A percentile compares a stretch with the other conserved stretches of the same genome.
Conservation (phyloP, 2,329 filamentous ascomycete genomes). For the Diaporthe ilicicola region DNA sequence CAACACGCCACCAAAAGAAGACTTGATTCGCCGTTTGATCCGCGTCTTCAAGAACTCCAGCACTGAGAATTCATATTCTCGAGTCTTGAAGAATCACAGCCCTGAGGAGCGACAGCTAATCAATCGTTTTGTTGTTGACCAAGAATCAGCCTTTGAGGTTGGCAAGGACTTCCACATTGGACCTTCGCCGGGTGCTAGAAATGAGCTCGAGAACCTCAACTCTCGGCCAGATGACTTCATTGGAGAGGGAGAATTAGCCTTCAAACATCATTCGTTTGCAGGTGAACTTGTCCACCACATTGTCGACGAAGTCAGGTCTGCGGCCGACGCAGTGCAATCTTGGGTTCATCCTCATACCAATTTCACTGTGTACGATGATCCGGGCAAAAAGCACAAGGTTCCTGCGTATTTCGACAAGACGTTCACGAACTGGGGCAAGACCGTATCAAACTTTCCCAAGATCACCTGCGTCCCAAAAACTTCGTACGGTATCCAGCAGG, state of each 20-base stretch:
- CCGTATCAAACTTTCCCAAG: constrained; percentile 48
- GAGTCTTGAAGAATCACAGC: background rate
- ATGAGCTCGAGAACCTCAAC: background rate
- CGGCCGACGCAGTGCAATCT: background rate
- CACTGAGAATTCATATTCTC: background rate
- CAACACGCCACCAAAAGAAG: background rate
- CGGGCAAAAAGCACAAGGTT: background rate
- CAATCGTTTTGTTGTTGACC: background rate
- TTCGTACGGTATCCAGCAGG: constrained; percentile 49
- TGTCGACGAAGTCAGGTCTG: background rate
- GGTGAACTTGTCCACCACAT: background rate
- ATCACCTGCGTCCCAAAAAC: constrained; percentile 53
- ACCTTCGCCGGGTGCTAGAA: background rate
- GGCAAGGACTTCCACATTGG: background rate
- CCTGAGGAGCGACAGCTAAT: background rate
- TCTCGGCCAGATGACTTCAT: background rate
- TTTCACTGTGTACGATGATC: background rate
- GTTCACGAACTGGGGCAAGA: constrained; percentile 53
- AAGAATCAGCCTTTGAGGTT: background rate
- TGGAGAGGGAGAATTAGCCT: background rate
- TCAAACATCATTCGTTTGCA: background rate
- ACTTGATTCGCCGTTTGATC: background rate
- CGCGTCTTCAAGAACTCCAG: background rate
- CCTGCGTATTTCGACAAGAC: constrained; percentile 36
- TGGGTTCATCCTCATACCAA: background rate